Base-by-base conservation (phyloP, 2,329 filamentous ascomycete species). In the Ceratocystis destructans region DNA sequence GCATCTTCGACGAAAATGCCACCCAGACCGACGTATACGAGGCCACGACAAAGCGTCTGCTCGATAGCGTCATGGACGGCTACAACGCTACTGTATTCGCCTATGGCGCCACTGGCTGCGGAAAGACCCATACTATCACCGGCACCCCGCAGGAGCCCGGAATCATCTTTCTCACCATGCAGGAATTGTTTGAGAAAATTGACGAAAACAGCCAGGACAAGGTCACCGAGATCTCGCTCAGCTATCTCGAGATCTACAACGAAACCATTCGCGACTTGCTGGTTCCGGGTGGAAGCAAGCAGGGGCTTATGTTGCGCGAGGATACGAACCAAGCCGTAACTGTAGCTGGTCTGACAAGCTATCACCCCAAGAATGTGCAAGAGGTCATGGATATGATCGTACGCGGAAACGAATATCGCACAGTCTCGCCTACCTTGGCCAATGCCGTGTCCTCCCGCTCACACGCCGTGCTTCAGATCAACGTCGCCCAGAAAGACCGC, bases 301-400 rank as follows among this genome's bases (percentile, higher is more conserved):
- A 86, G 70, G 88, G 90, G 2, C 77, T 99, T 70, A 96, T 94
- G 87, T 82, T 99, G 50, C 87, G 94, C 61, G 94, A 99, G 76
- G 94, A 99, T 78, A 88, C 89, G 67, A 92, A 97, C 72, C 90
- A 96, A 74, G 85, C 89, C 10, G 94, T 99, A 6, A 94, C 90
- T 0, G 94, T 99, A 1, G 83, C 90, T 3, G 94, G 93, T 0
- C 80, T 99, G 57, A 94, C 91, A 2, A 96, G 91, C 72, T 91
- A 96, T 73, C 88, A 89, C 70, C 94, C 94, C 1, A 87, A 87
- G 71, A 90, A 93, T 73, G 94, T 97, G 15, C 85, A 95, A 73
- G 87, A 99, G 76, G 94, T 99, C 72, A 99, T 99, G 94, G 93
- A 99, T 73, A 96, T 99, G 83, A 96, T 99, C 73, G 88, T 99